phyloP scores from a whole-genome alignment of 345 rosid genomes.

The Erodium maritimum region DNA sequence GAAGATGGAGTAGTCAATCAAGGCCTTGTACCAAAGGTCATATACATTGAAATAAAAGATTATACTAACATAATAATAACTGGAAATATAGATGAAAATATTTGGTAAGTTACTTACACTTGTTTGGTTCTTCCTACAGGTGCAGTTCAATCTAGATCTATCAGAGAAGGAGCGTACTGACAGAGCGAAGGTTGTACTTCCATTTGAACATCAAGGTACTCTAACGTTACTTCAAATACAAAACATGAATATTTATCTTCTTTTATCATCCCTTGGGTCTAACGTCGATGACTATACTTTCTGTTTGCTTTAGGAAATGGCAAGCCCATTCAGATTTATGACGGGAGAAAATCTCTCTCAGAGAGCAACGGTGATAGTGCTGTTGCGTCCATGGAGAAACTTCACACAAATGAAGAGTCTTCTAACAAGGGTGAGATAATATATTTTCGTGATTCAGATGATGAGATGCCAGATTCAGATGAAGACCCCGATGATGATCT shows the following conservation, averaged over 20 bases:
- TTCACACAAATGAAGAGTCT: slow-evolving; percentile 20
- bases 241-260: background rate
- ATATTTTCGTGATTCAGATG: slow-evolving; percentile 90
- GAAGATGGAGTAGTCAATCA: slow-evolving; percentile 30
- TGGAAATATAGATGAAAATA: background rate
- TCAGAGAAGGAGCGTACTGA: slow-evolving; percentile 72
- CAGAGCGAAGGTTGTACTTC: slow-evolving; percentile 79
- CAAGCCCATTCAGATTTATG: slow-evolving; percentile 61
- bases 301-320: slow-evolving; percentile 44
- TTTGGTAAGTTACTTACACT: background rate
- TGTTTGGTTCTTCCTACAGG: slow-evolving; percentile 31
- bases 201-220: slow-evolving; percentile 94
- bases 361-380: slow-evolving; percentile 29
- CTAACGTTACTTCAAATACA: background rate
- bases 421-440: slow-evolving; percentile 55
- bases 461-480: slow-evolving; percentile 89
- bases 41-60: too few species aligned
- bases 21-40: slow-evolving; percentile 72
- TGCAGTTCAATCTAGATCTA: slow-evolving; percentile 65
- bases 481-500: slow-evolving; percentile 97
- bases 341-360: slow-evolving; percentile 49
- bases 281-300: background rate
- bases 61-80: too few species aligned
- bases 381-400: slow-evolving; percentile 16
- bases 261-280: background rate